These are phyloP conservation scores for Yamadazyma pseudoaaseri DNA, from an alignment of 1,139 yeast species.

Conservation along the genomic window DNA sequence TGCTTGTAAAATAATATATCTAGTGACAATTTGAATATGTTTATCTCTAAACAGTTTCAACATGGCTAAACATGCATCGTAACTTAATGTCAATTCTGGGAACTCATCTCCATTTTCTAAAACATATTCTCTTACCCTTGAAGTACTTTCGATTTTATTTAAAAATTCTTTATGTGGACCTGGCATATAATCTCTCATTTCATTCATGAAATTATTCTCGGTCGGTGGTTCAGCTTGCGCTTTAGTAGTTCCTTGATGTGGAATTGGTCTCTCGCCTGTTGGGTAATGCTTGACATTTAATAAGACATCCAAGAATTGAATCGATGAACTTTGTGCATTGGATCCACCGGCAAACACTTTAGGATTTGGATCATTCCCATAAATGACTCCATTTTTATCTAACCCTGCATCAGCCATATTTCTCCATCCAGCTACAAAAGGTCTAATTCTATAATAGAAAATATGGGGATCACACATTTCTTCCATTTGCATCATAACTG, in stretches of 20 bases:
- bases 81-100: slow-evolving; percentile 65
- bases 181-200: slow-evolving; percentile 91
- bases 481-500: slow-evolving; percentile 77
- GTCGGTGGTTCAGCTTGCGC: slow-evolving; percentile 1
- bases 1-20: slow-evolving; percentile 82
- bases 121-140: slow-evolving; percentile 67
- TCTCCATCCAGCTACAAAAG: slow-evolving; percentile 92
- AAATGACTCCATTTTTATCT: slow-evolving; percentile 68
- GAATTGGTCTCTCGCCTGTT: slow-evolving; percentile 60
- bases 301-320: slow-evolving; percentile 80
- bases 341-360: slow-evolving; percentile 84
- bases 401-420: slow-evolving; percentile 88
- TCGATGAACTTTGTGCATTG: slow-evolving; percentile 87
- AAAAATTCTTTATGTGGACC: slow-evolving; percentile 76
- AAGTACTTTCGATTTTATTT: slow-evolving; percentile 51
- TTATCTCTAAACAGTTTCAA: slow-evolving; percentile 85
- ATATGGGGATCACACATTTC: slow-evolving; percentile 95
- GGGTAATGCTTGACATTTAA: slow-evolving; percentile 76
- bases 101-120: slow-evolving; percentile 30
- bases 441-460: slow-evolving; percentile 82
- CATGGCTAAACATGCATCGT: slow-evolving; percentile 91
- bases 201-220: slow-evolving; percentile 65
- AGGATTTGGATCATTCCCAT: slow-evolving; percentile 64
- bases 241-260: slow-evolving; percentile 18
- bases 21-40: slow-evolving; percentile 88